phyloP scores from a whole-genome alignment of 73 alveolate species.

The Paramecium octaurelia region DNA sequence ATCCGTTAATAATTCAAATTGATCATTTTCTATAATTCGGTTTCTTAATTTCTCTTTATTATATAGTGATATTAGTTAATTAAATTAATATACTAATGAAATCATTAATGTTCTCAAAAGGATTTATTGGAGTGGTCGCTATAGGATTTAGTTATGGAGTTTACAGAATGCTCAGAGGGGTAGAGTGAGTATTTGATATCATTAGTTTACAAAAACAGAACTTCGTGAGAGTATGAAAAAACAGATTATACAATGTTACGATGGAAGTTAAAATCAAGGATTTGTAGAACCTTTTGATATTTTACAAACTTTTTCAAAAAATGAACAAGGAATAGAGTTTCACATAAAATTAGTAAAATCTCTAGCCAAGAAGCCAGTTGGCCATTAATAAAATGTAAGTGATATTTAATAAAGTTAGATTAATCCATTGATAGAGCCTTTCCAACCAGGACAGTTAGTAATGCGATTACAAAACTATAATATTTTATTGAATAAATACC shows the following conservation, averaged over 20 bases:
- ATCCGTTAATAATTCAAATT: too few relatives aligned
- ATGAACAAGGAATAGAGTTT: neutral
- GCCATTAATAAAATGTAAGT: neutral
- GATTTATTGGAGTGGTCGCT: neutral
- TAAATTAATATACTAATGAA: neutral
- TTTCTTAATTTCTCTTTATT: too few relatives aligned
- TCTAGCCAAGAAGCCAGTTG: neutral
- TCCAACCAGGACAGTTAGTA: neutral
- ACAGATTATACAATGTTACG: neutral
- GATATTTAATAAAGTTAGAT: neutral
- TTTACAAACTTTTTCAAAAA: neutral
- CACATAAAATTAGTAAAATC: neutral
- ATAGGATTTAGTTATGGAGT: neutral
- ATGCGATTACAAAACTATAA: neutral
- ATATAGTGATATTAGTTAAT: neutral
- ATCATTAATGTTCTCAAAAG: neutral
- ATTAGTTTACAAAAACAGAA: neutral
- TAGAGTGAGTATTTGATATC: neutral
- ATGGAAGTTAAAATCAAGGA: neutral
- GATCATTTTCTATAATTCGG: neutral
- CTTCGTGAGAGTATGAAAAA: neutral
- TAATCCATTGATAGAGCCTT: neutral
- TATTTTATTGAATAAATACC: constrained; percentile 19
- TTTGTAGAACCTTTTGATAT: neutral
- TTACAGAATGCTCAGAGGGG: neutral